Conservation (phyloP, 805 yeast species). For the Lachancea meyersii region DNA sequence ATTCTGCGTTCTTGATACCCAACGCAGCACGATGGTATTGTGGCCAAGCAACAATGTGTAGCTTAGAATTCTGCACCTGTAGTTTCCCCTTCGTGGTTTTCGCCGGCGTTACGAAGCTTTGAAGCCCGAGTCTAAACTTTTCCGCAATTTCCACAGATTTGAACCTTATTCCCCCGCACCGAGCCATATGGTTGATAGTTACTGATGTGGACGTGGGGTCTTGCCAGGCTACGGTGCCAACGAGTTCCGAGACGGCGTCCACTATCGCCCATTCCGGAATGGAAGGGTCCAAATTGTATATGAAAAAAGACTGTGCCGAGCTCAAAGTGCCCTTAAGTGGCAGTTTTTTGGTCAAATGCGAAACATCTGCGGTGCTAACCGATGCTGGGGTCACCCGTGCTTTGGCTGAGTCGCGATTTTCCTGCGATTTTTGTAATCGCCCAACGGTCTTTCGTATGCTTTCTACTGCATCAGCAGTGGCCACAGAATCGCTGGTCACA, state of each 20-base stretch:
- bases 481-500: constrained; percentile 29
- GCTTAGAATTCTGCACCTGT: constrained; percentile 3
- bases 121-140: not conserved
- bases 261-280: constrained; percentile 50
- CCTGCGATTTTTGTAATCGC: not conserved
- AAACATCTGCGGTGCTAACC: constrained; percentile 36
- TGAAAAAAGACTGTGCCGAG: constrained; percentile 52
- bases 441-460: constrained; percentile 31
- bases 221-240: constrained; percentile 16
- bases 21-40: constrained; percentile 15
- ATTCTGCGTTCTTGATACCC: constrained; percentile 20
- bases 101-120: not conserved
- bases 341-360: constrained; percentile 49
- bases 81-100: constrained; percentile 6
- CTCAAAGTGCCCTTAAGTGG: constrained; percentile 60
- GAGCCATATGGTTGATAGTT: constrained; percentile 24
- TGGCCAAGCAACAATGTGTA: constrained; percentile 7
- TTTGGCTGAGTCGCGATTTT: not conserved
- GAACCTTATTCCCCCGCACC: constrained; percentile 25
- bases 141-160: constrained; percentile 9
- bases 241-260: constrained; percentile 30
- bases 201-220: constrained; percentile 18
- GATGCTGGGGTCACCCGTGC: constrained; percentile 9
- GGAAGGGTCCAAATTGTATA: constrained; percentile 66
- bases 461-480: constrained; percentile 47